Evolutionary conservation across 306 rosid genomes (phyloP), one percentile per base, ranked within the genome.

Genomic region (Corylus heterophylla): DNA sequence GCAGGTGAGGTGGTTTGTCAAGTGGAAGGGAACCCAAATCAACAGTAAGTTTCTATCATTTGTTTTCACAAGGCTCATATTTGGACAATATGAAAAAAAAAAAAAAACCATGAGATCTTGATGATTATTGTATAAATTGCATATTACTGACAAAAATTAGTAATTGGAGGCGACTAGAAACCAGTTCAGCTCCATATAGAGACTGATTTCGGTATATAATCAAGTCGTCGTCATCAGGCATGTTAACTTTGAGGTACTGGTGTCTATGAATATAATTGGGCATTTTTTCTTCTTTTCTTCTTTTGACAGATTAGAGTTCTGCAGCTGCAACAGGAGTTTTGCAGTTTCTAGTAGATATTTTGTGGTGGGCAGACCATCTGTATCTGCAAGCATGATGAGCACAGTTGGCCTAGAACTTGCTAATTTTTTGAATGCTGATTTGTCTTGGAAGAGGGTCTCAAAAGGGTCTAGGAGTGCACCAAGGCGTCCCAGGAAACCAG

Each of bases 401-500:
- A 74, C 81, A 47, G 73, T 67, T 10, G 69, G 79, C 7, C 25
- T 80, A 67, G 85, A 84, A 77, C 81, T 76, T 66, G 51, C 76
- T 58, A 84, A 80, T 49, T 49, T 11, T 49, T 49, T 49, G 9
- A 73, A 76, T 73, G 68, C 84, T 9, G 76, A 80, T 35, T 73
- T 84, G 84, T 71, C 64, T 0, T 84, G 87, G 87, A 84, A 76
- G 35, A 76, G 17, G n/a, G 77, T 76, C 17, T 56, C 82, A 9
- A 84, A 77, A 61, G 84, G 87, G 29, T 80, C 35, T 25, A 59
- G 84, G 58, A 76, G 87, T 50, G 69, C 80, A 50, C 18, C 83
- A 35, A 78, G 87, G 84, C 71, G 87, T n/a, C 73, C 75, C 49
- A 73, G 87, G 81, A 84, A 84, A 76, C 69, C 8, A 1, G 42